Base-by-base conservation (phyloP, 306 rosid species). In the Chamaecrista fasciculata region DNA sequence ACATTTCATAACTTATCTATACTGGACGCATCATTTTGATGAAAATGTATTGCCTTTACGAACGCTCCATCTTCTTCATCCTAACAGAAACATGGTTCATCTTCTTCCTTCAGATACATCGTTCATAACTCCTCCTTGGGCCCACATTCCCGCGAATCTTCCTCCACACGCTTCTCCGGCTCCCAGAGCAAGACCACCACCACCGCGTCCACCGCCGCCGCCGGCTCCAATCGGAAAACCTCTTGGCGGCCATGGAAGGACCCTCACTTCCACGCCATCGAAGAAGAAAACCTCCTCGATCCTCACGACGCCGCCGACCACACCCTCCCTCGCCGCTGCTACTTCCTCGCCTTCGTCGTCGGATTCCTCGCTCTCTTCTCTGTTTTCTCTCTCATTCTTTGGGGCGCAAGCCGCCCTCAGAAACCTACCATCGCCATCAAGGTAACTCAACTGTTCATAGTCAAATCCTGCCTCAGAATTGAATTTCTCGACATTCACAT, bases 71-170 rank as follows among this genome's bases (percentile, higher is more conserved):
- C n/a, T n/a, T n/a, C n/a, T n/a, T n/a, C n/a, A n/a, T n/a, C n/a
- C n/a, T n/a, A n/a, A n/a, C n/a, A n/a, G n/a, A n/a, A n/a, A n/a
- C n/a, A n/a, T n/a, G n/a, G n/a, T n/a, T n/a, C n/a, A n/a, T n/a
- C n/a, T n/a, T n/a, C n/a, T n/a, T n/a, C n/a, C n/a, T n/a, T n/a
- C n/a, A n/a, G n/a, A n/a, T n/a, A n/a, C n/a, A n/a, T n/a, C n/a
- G n/a, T n/a, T n/a, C n/a, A n/a, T n/a, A 89, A 89, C 87, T 90
- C 98, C 9, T 92, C 98, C 0, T 47, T 88, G 26, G 96, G 97
- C 24, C 96, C 87, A 0, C 91, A 83, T 67, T 87, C 98, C 6
- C 89, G 96, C 19, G 98, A 88, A 51, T 93, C 98, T 23, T 79
- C 98, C 66, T 93, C 98, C 74, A 90, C 96, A 0, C 80, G 98